phyloP scores from a whole-genome alignment of 2,329 filamentous ascomycete genomes.

The Fusarium abutilonis region DNA sequence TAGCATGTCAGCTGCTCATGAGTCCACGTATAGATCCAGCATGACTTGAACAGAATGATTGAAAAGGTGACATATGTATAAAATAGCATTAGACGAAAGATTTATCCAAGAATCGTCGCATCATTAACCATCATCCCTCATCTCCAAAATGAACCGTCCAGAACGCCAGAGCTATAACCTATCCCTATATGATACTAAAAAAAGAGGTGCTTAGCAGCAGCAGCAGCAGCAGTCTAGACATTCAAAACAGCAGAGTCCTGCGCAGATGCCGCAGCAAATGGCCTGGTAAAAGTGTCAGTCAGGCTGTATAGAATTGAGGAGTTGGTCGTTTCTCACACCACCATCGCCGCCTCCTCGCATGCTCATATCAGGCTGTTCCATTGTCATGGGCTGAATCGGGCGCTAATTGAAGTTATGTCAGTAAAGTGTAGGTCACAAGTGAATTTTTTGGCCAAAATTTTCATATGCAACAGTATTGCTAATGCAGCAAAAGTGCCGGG shows the following conservation, averaged over 20 bases:
- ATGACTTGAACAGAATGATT: slow-evolving; percentile 1
- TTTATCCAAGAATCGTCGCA: slow-evolving; percentile 10
- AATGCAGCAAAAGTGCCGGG: neutral
- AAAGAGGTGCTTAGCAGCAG: slow-evolving; percentile 44
- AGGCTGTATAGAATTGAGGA: neutral
- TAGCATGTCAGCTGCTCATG: slow-evolving; percentile 24
- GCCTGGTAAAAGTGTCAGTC: slow-evolving; percentile 44
- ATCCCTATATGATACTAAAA: neutral
- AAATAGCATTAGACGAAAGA: slow-evolving; percentile 1
- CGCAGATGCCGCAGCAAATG: slow-evolving; percentile 54
- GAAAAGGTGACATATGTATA: neutral
- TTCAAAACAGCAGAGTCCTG: slow-evolving; percentile 54
- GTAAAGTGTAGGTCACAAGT: neutral
- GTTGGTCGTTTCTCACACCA: slow-evolving; percentile 45
- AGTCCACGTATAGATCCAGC: neutral
- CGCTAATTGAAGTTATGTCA: slow-evolving; percentile 39
- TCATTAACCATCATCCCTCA: slow-evolving; percentile 15
- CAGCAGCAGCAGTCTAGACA: slow-evolving; percentile 49
- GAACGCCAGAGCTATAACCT: slow-evolving; percentile 29
- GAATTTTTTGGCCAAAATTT: too few species aligned
- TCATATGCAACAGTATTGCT: neutral
- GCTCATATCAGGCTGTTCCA: slow-evolving; percentile 41
- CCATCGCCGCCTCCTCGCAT: slow-evolving; percentile 52
- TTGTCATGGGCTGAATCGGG: slow-evolving; percentile 50
- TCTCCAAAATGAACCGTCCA: slow-evolving; percentile 26